A percentile compares a stretch with the other conserved stretches of the same genome.
phyloP scores from a whole-genome alignment of 371 early-diverging fungal genomes.

The Mortierella sp. region DNA sequence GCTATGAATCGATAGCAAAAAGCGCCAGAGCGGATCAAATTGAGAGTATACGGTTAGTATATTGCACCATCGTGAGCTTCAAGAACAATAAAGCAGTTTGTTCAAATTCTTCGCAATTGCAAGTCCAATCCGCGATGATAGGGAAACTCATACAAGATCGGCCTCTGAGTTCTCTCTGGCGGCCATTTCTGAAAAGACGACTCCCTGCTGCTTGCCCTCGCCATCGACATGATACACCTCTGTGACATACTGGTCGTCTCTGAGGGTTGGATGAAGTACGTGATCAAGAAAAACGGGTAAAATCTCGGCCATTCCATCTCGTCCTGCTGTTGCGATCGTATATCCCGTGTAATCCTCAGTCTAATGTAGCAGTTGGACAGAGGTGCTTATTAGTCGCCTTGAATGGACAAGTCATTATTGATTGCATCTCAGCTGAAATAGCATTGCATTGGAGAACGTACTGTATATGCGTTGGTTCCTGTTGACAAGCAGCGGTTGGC shows the following conservation, averaged over 20 bases:
- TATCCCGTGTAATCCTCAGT: conserved; percentile 79
- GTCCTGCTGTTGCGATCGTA: conserved; percentile 76
- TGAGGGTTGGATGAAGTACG: conserved; percentile 77
- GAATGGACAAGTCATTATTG: background rate
- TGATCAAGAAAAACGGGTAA: conserved; percentile 83
- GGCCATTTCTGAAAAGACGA: conserved; percentile 89
- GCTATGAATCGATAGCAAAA: background rate
- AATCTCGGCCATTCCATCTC: conserved; percentile 65
- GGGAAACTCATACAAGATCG: conserved; percentile 60
- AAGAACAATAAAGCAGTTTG: background rate
- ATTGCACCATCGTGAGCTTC: background rate
- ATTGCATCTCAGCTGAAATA: background rate
- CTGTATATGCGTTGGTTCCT: conserved; percentile 82
- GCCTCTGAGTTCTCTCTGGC: conserved; percentile 75
- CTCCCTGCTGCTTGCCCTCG: conserved; percentile 77
- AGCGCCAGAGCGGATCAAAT: background rate
- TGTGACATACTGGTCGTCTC: conserved; percentile 75
- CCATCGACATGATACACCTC: conserved; percentile 81
- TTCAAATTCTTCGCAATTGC: background rate
- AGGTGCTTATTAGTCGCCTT: background rate
- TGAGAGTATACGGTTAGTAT: background rate
- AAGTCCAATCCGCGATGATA: background rate
- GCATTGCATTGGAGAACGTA: background rate
- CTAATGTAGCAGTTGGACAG: conserved; percentile 9
- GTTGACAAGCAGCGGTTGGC: conserved; percentile 78